Evolutionary conservation across 176 grass and related monocot genomes (phyloP), one percentile per base, ranked within the genome.

Genomic region (Thinopyrum elongatum): DNA sequence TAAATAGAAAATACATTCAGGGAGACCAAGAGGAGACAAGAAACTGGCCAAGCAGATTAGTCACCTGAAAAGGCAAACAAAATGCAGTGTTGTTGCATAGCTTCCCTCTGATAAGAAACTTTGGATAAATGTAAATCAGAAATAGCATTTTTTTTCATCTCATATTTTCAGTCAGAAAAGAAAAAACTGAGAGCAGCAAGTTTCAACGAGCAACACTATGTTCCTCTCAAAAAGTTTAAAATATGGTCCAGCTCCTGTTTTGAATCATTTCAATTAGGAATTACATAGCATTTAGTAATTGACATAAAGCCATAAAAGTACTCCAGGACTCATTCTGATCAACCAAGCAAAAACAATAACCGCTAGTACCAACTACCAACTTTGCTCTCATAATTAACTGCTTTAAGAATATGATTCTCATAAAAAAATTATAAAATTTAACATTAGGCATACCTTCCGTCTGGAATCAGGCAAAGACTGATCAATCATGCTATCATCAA

Each of bases 401-500:
- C 72, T 12, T 36, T 29, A 28, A 47, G 51, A 76, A 70, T 81
- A 71, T 35, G 31, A 74, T 83, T 86, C 31, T 51, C 64, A 51
- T 81, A 41, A 85, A 8, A 17, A 47, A 21, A 39, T 76, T 35
- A 71, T 38, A 22, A 16, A 12, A 74, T 66, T 53, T 60, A 85
- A 14, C 23, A 84, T 36, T 66, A 82, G 84, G 70, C 36, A 47
- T 86, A 95, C 93, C 96, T 98, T 95, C 86, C 84, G 74, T 89
- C 91, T 84, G 78, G 88, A 92, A 89, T 95, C 91, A 88, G 89
- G 88, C 44, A 92, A 87, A 63, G 88, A 86, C 36, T 87, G 89
- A 89, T 95, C 88, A 84, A 89, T 90, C 70, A 95, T 86, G 4
- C 86, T 70, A 76, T 98, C 95, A 89, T 92, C 86, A 65, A 94